Conservation (phyloP, 1,139 yeast species). For the Nematodospora anomalae region DNA sequence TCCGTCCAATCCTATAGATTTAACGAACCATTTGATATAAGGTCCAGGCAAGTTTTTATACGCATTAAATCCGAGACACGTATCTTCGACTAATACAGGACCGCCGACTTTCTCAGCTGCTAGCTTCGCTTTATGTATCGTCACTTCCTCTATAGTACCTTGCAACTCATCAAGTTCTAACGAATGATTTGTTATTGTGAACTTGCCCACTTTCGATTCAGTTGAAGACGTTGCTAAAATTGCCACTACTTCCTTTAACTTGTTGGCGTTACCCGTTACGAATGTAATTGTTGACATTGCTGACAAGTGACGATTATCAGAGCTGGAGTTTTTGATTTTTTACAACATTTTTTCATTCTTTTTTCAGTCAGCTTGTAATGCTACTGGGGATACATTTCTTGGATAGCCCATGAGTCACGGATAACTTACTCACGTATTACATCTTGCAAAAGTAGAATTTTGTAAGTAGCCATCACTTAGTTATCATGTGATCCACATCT, state of each 20-base stretch:
- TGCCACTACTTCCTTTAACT: slow-evolving; percentile 77
- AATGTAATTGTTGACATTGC: slow-evolving; percentile 48
- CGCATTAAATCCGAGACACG: slow-evolving; percentile 83
- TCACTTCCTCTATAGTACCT: slow-evolving; percentile 81
- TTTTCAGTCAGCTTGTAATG: too few relatives aligned
- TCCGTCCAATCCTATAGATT: slow-evolving; percentile 69
- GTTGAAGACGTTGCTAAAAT: slow-evolving; percentile 42
- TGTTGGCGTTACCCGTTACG: slow-evolving; percentile 88
- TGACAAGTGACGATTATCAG: too few relatives aligned
- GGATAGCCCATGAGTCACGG: too few relatives aligned
- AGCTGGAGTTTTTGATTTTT: slow-evolving; percentile 5
- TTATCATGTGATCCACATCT: too few relatives aligned
- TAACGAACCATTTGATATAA: slow-evolving; percentile 82
- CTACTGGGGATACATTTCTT: too few relatives aligned
- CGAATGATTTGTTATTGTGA: slow-evolving; percentile 54
- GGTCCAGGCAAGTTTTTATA: slow-evolving; percentile 90
- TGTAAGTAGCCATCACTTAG: too few relatives aligned
- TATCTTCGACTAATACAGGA: slow-evolving; percentile 93
- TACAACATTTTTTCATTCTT: slow-evolving; percentile 1
- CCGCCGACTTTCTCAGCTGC: slow-evolving; percentile 67
- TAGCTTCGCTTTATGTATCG: slow-evolving; percentile 72
- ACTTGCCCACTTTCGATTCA: slow-evolving; percentile 49
- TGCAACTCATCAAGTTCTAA: slow-evolving; percentile 89
- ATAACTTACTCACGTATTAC: too few relatives aligned
- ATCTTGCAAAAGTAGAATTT: too few relatives aligned